A percentile compares a stretch with the other conserved stretches of the same genome.
These are phyloP conservation scores for Anisodus tanguticus DNA, from an alignment of 257 asterid genomes.

Conservation along the genomic window DNA sequence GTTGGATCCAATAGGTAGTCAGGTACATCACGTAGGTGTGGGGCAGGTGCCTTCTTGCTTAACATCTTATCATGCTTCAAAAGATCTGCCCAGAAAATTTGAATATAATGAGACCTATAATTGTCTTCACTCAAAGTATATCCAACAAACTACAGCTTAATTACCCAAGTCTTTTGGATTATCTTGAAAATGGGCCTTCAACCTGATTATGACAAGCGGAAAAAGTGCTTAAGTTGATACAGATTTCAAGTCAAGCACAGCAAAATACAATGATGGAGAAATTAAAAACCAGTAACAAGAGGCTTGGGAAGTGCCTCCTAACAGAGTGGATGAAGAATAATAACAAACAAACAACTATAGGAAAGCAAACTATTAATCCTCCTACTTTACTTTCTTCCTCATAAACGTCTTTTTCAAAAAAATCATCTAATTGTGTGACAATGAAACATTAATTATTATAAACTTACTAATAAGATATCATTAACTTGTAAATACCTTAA, in stretches of 20 bases:
- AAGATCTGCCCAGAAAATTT: slow-evolving; percentile 58
- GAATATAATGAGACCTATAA: not conserved
- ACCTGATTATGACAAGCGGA: slow-evolving; percentile 49
- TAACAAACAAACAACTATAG: not conserved
- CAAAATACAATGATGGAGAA: not conserved
- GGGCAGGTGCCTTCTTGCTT: slow-evolving; percentile 84
- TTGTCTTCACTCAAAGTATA: not conserved
- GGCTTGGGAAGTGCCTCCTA: not conserved
- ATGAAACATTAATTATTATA: too few species aligned
- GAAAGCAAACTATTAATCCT: not conserved
- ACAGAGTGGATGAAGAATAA: not conserved
- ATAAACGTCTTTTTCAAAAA: too few species aligned
- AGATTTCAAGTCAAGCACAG: slow-evolving; percentile 2
- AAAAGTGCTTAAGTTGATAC: not conserved
- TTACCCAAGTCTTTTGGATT: slow-evolving; percentile 91
- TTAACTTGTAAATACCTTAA: too few species aligned
- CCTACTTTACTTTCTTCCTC: not conserved
- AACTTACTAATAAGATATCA: too few species aligned
- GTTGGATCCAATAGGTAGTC: slow-evolving; percentile 88
- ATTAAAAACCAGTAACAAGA: not conserved
- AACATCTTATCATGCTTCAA: slow-evolving; percentile 84
- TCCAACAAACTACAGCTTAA: not conserved
- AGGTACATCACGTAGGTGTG: slow-evolving; percentile 80
- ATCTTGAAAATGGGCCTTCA: slow-evolving; percentile 95
- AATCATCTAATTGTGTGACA: too few species aligned